phyloP scores from a whole-genome alignment of 164 flowering plant genomes.

The Amborella trichopoda region DNA sequence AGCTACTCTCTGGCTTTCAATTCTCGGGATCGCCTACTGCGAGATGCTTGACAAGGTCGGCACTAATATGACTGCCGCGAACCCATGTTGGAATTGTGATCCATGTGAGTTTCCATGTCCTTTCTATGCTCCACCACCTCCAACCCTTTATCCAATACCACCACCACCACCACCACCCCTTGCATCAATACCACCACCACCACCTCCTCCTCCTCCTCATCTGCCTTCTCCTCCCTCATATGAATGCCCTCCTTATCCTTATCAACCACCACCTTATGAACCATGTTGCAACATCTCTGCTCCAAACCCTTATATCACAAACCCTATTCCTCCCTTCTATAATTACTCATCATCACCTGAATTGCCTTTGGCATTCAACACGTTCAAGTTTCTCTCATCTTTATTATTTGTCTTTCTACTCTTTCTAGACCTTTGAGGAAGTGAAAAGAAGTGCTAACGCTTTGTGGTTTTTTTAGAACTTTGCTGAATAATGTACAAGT shows the following conservation, averaged over 20 bases:
- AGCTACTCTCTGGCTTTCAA: slow-evolving; percentile 2
- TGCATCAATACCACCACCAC: slow-evolving; percentile 5
- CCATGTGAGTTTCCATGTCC: slow-evolving; percentile 9
- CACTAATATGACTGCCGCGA: no score
- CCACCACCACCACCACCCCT: slow-evolving; percentile 5
- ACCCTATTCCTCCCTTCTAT: slow-evolving; percentile 7
- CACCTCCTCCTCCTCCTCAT: slow-evolving; percentile 5
- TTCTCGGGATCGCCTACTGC: not conserved
- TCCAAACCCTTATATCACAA: slow-evolving; percentile 4
- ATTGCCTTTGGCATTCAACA: no score
- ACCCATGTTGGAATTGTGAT: slow-evolving; percentile 5
- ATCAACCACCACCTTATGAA: no score
- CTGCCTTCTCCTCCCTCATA: not conserved
- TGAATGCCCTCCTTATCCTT: not conserved
- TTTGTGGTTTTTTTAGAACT: no score
- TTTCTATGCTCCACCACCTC: slow-evolving; percentile 4
- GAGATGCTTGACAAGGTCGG: not conserved
- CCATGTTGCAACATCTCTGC: slow-evolving; percentile 7
- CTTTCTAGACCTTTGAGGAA: no score
- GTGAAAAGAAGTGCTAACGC: no score
- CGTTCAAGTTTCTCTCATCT: no score
- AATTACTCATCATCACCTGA: slow-evolving; percentile 9
- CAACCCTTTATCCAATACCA: slow-evolving; percentile 1
- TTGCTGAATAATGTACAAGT: no score
- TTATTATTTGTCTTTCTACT: no score